phyloP scores from a whole-genome alignment of 129 eudicot genomes.

The Lactuca saligna region DNA sequence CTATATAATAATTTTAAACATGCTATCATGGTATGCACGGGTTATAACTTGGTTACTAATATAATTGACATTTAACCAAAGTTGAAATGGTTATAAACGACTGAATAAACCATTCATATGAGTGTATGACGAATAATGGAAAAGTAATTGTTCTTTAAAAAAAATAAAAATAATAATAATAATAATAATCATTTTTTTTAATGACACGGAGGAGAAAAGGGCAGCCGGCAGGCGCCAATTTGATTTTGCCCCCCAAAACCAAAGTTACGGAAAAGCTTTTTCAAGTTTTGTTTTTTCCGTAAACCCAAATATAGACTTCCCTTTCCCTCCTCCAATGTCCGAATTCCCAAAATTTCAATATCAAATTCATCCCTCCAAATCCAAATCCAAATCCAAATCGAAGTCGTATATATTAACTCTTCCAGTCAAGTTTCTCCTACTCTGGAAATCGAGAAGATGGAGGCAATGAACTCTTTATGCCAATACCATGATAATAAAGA shows the following conservation, averaged over 20 bases:
- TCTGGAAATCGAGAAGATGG: conserved; percentile 12
- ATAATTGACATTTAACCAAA: no score
- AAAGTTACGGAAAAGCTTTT: background rate
- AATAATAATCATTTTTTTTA: no score
- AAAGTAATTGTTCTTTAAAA: no score
- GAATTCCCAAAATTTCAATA: conserved; percentile 18
- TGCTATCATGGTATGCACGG: no score
- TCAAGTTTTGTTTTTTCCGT: background rate
- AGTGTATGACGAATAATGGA: no score
- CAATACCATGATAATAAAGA: conserved; percentile 15
- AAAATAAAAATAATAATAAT: no score
- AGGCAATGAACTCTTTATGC: conserved; percentile 5
- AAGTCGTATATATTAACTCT: conserved; percentile 9
- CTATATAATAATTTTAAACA: no score
- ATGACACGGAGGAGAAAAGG: background rate
- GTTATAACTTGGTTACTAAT: no score
- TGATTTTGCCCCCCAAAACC: background rate
- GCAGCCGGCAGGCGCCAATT: background rate
- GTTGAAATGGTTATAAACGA: no score
- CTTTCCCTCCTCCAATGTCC: background rate
- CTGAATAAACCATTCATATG: no score
- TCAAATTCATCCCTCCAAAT: conserved; percentile 20
- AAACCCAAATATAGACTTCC: background rate
- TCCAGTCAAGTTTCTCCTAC: background rate
- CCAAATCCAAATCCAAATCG: background rate